Conservation (phyloP, 495 filamentous ascomycete species). For the Aspergillus baeticus region DNA sequence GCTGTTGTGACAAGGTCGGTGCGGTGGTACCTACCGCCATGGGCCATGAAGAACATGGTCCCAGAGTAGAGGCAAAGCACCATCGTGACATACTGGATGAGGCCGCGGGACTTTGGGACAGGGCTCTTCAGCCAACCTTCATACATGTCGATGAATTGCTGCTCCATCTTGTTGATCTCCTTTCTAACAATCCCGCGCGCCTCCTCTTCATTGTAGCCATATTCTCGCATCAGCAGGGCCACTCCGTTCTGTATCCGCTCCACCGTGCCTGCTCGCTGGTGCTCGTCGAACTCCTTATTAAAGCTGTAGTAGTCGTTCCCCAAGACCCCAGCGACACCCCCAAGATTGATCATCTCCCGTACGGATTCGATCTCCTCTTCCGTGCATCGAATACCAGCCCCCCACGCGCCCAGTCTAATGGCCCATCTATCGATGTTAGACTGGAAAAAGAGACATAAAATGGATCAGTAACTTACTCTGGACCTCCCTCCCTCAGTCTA, state of each 20-base stretch:
- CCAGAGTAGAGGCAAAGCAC: neutral
- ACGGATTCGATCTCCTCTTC: neutral
- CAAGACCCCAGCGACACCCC: neutral
- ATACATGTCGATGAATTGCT: neutral
- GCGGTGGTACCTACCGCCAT: neutral
- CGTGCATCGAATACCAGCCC: neutral
- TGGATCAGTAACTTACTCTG: neutral
- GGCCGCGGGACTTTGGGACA: neutral
- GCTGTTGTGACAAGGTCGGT: neutral
- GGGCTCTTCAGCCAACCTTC: neutral
- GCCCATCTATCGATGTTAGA: neutral
- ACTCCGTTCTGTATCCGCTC: neutral
- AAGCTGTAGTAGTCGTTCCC: slow-evolving; percentile 2
- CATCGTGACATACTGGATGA: neutral
- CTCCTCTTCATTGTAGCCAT: neutral
- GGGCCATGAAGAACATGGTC: neutral
- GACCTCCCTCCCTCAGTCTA: neutral
- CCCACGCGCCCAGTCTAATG: neutral
- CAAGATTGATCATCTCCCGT: neutral
- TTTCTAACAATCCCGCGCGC: neutral
- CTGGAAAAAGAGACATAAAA: neutral
- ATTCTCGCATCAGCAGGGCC: neutral
- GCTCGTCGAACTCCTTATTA: neutral
- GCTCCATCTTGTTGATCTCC: neutral
- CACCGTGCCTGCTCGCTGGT: neutral